Base-by-base conservation (phyloP, 1,139 yeast genomes). In the Hemisphaericaspora subhashii region DNA sequence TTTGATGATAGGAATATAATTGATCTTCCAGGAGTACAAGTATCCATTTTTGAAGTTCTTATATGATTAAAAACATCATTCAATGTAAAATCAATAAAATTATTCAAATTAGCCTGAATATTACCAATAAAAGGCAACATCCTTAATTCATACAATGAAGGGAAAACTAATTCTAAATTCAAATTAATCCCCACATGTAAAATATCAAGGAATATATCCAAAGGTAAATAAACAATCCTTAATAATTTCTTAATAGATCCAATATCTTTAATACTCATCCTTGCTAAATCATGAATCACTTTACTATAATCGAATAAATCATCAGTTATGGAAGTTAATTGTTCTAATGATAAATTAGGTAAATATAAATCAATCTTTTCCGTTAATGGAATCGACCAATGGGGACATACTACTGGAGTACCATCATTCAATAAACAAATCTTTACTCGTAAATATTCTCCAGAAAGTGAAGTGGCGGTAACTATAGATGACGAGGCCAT, bases 391-490 rank as follows among this genome's bases (percentile, higher is more conserved):
- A 88, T 68, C 17, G 77, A 68, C 81, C 89, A 79, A 38, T 72
- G 68, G 0, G 94, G 90, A 47, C 94, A 80, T 2, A 87, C 89
- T 23, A 90, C 77, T 0, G 97, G 92, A 0, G 94, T 85, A 11
- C 90, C 88, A 62, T 92, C 98, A 44, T 79, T 77, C 15, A 92
- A 74, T 25, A 85, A 59, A 46, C 89, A 85, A 1, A 90, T 82
- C 44, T 77, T 79, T 14, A 88, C 66, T 36, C 86, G 74, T 35
- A 83, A 70, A 56, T 88, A 92, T 43, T 80, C 83, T 3, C 98
- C 98, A 14, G 83, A 77, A 38, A 92, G 68, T 1, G 97, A 89
- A 0, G 97, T 88, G 0, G 96, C 94, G 0, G 98, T 90, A 13
- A 92, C 96, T 54, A 88, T 47, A 12, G 52, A 81, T 5, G 95